phyloP scores from a whole-genome alignment of 305 asterid species.

The Fraxinus albicans region DNA sequence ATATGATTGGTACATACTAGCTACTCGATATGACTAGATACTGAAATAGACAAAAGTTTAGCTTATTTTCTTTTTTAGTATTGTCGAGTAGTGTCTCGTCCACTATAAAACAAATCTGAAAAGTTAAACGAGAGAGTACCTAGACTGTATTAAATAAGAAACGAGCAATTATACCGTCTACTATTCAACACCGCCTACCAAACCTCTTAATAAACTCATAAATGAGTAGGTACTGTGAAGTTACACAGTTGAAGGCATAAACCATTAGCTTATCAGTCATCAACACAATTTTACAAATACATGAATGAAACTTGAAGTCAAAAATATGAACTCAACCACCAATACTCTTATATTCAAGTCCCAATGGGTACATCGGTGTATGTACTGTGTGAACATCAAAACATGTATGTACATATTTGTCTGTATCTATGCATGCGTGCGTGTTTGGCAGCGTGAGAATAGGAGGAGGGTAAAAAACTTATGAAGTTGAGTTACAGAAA shows the following conservation, averaged over 20 bases:
- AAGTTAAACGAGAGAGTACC: background rate
- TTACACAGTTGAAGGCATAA: conserved; percentile 15
- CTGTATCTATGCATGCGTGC: background rate
- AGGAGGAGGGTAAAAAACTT: background rate
- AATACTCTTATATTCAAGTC: background rate
- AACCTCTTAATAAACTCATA: background rate
- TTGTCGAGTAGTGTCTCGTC: background rate
- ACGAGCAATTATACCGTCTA: background rate
- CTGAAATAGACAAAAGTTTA: no score
- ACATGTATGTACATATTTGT: background rate
- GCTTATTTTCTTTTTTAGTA: background rate
- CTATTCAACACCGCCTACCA: background rate
- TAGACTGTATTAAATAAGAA: no score
- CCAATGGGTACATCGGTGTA: conserved; percentile 13
- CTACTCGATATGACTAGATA: background rate
- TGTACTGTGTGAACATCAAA: background rate
- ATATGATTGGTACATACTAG: background rate
- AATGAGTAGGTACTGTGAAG: conserved; percentile 15
- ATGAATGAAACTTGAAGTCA: conserved; percentile 14
- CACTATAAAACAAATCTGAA: background rate
- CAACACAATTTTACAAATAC: background rate
- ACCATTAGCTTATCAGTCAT: conserved; percentile 16
- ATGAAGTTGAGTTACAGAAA: conserved; percentile 20
- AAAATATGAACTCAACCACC: background rate
- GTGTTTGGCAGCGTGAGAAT: conserved; percentile 6